Percentiles rank a stretch among this genome's conserved stretches.
Conservation (phyloP, 805 yeast genomes). For the Metschnikowia picachoensis region DNA sequence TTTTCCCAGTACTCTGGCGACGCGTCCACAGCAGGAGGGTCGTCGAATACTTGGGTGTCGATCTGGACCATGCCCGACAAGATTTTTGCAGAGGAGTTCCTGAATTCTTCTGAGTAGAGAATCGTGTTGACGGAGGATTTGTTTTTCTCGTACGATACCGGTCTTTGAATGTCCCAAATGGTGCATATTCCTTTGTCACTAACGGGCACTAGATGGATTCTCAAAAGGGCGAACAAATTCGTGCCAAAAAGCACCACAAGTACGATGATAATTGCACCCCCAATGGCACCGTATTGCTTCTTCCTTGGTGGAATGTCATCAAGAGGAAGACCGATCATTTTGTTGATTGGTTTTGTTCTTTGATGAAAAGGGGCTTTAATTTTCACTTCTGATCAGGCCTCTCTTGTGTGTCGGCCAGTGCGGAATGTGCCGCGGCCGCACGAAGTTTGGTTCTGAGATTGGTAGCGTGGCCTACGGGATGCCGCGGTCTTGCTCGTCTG, state of each 20-base stretch:
- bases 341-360: background rate
- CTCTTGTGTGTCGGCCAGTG: background rate
- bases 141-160: slow-evolving; percentile 23
- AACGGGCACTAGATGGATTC: slow-evolving; percentile 17
- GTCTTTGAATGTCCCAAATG: slow-evolving; percentile 20
- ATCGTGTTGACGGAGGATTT: slow-evolving; percentile 26
- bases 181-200: slow-evolving; percentile 16
- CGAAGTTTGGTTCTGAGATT: background rate
- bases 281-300: slow-evolving; percentile 11
- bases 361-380: background rate
- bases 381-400: background rate
- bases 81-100: slow-evolving; percentile 9
- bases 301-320: slow-evolving; percentile 11
- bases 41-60: slow-evolving; percentile 18
- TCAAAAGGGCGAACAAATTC: slow-evolving; percentile 18
- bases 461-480: too few relatives aligned
- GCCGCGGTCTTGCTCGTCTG: too few relatives aligned
- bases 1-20: slow-evolving; percentile 19
- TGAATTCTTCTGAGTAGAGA: slow-evolving; percentile 10
- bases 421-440: background rate
- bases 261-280: slow-evolving; percentile 5
- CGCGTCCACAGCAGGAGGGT: slow-evolving; percentile 16
- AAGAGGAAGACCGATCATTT: slow-evolving; percentile 18
- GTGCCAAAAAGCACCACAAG: slow-evolving; percentile 21
- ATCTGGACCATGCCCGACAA: slow-evolving; percentile 17